Evolutionary conservation across 805 yeast species (phyloP).

Genomic region (Spathaspora arborariae): DNA sequence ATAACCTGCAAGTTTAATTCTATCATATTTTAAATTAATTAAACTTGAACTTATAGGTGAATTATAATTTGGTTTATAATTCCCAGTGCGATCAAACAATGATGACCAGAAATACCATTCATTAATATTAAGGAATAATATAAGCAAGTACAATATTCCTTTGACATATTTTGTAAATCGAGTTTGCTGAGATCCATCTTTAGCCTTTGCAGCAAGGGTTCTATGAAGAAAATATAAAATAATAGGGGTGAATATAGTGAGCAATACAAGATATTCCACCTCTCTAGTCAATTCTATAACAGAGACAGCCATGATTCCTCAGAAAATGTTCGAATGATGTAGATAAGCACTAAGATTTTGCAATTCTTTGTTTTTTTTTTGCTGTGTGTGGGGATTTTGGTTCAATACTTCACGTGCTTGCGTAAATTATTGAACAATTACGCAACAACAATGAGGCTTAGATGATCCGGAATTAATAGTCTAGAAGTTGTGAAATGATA

Average conservation of each 20-base stretch:
- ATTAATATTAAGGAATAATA: not conserved
- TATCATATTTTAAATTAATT: not conserved
- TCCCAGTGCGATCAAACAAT: not conserved
- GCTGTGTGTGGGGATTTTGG: too few relatives aligned
- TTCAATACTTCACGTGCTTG: too few relatives aligned
- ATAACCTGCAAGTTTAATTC: not conserved
- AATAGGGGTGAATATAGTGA: not conserved
- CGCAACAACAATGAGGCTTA: too few relatives aligned
- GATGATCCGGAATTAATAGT: too few relatives aligned
- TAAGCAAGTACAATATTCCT: not conserved
- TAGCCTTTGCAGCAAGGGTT: not conserved
- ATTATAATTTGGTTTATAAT: not conserved
- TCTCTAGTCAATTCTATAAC: too few relatives aligned
- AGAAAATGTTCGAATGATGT: too few relatives aligned
- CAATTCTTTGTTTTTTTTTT: too few relatives aligned
- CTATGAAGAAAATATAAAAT: not conserved
- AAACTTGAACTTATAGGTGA: not conserved
- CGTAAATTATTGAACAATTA: too few relatives aligned
- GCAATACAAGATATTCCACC: not conserved
- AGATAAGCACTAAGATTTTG: too few relatives aligned
- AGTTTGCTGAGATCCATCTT: not conserved
- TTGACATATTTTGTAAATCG: not conserved
- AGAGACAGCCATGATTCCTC: too few relatives aligned
- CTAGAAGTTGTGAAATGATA: too few relatives aligned
- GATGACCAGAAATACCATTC: not conserved